Percentiles rank a stretch among this genome's conserved stretches.
These are phyloP conservation scores for Pythium pyrilobum DNA, from an alignment of 352 stramenopile genomes.

Conservation along the genomic window DNA sequence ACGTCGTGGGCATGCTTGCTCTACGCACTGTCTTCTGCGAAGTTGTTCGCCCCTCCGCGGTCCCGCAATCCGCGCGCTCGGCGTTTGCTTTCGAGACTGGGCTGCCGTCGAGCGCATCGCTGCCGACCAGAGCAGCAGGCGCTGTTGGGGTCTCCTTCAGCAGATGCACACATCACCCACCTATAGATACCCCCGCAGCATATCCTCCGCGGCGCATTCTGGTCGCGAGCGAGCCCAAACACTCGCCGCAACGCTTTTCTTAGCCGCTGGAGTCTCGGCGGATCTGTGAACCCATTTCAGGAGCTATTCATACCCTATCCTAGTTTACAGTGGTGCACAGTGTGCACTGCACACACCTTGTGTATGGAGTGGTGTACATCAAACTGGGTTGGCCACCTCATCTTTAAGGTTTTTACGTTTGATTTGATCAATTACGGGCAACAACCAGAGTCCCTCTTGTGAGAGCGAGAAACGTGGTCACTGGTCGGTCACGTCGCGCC, in stretches of 20 bases:
- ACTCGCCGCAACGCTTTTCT: no score
- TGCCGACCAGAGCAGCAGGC: no score
- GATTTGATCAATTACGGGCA: slow-evolving; percentile 6
- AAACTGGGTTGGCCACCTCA: no score
- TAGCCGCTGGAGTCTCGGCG: no score
- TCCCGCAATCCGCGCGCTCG: no score
- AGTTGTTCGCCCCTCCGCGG: no score
- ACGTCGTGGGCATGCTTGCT: slow-evolving; percentile 43
- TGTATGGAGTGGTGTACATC: neutral
- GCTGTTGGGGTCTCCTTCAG: neutral
- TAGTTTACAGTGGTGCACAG: slow-evolving; percentile 3
- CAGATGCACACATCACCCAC: no score
- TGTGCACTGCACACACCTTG: neutral
- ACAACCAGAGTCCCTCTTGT: neutral
- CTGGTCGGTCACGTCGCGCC: neutral
- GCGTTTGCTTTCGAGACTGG: slow-evolving; percentile 1
- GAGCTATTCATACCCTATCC: slow-evolving; percentile 9
- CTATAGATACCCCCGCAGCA: slow-evolving; percentile 3
- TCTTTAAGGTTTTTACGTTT: slow-evolving; percentile 1
- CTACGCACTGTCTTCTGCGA: neutral
- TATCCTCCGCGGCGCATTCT: no score
- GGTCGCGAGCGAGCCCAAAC: no score
- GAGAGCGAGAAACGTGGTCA: slow-evolving; percentile 12
- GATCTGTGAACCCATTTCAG: no score
- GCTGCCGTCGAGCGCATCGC: no score